phyloP scores from a whole-genome alignment of 169 alveolate genomes.

The Eimeria sp. region DNA sequence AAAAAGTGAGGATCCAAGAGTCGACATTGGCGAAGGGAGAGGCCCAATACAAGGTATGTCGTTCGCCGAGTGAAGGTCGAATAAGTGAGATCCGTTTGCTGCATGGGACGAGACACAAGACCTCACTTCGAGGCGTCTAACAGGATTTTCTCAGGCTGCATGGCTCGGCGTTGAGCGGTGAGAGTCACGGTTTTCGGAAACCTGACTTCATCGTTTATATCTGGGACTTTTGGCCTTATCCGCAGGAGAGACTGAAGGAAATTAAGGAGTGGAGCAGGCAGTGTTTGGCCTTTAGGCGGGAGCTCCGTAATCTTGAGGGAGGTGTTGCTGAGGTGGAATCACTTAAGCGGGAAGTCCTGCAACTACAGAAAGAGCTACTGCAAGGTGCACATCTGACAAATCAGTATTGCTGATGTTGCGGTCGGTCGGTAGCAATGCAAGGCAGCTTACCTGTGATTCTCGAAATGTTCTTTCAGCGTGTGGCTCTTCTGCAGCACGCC shows the following conservation, averaged over 20 bases:
- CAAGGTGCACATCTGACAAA: conserved; percentile 77
- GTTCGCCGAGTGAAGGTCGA: not conserved
- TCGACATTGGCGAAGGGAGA: conserved; percentile 95
- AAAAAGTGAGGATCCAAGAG: conserved; percentile 95
- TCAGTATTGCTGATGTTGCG: not conserved
- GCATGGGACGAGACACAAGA: not conserved
- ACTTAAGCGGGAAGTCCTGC: conserved; percentile 85
- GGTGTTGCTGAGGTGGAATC: conserved; percentile 84
- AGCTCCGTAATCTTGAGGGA: conserved; percentile 87
- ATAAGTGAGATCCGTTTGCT: not conserved
- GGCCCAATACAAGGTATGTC: conserved; percentile 84
- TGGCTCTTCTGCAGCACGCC: not conserved
- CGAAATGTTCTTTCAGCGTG: not conserved
- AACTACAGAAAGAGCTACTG: conserved; percentile 84
- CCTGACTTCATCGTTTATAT: not conserved
- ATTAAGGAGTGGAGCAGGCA: conserved; percentile 90
- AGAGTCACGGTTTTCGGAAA: not conserved
- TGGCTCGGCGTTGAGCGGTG: not conserved
- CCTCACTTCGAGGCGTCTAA: not conserved
- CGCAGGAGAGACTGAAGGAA: conserved; percentile 91
- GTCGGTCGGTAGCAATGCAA: not conserved
- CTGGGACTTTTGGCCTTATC: not conserved
- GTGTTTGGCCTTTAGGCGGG: conserved; percentile 89
- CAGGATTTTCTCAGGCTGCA: not conserved
- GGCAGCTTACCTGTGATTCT: not conserved